A percentile compares a stretch with the other conserved stretches of the same genome.
Evolutionary conservation across 305 asterid genomes (phyloP).

Genomic region (Fraxinus dipetala): DNA sequence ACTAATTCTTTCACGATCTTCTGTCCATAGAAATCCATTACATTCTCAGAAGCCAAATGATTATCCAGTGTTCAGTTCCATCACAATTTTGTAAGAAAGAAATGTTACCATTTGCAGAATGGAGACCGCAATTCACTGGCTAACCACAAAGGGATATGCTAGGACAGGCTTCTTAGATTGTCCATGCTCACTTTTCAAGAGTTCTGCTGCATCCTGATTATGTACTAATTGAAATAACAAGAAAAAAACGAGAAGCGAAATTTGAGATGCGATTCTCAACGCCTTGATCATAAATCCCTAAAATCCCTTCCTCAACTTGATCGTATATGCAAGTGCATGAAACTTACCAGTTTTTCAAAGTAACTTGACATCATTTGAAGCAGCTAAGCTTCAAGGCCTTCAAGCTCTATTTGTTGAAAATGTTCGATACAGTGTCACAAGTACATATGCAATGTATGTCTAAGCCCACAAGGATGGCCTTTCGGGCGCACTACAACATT

Average conservation of each 20-base stretch:
- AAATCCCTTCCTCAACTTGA: not conserved
- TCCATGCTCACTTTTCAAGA: not conserved
- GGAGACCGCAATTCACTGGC: conserved; percentile 54
- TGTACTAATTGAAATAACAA: not conserved
- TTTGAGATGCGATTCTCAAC: not conserved
- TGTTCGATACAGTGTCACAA: no score
- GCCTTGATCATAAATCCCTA: not conserved
- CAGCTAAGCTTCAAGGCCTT: conserved; percentile 57
- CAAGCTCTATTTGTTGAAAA: no score
- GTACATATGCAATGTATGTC: no score
- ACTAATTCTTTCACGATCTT: conserved; percentile 36
- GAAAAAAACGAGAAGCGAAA: not conserved
- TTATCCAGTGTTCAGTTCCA: not conserved
- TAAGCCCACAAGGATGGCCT: no score
- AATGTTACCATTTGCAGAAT: not conserved
- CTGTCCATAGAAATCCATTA: conserved; percentile 25
- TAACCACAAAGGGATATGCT: conserved; percentile 67
- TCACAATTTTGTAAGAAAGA: not conserved
- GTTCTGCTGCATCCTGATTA: conserved; percentile 32
- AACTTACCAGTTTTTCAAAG: conserved; percentile 43
- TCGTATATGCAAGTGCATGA: not conserved
- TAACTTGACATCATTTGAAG: conserved; percentile 47
- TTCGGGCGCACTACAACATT: no score
- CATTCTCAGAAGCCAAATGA: not conserved
- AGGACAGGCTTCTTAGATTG: not conserved